Conservation (phyloP, 2,329 filamentous ascomycete genomes). For the Botrytis hyacinthi region DNA sequence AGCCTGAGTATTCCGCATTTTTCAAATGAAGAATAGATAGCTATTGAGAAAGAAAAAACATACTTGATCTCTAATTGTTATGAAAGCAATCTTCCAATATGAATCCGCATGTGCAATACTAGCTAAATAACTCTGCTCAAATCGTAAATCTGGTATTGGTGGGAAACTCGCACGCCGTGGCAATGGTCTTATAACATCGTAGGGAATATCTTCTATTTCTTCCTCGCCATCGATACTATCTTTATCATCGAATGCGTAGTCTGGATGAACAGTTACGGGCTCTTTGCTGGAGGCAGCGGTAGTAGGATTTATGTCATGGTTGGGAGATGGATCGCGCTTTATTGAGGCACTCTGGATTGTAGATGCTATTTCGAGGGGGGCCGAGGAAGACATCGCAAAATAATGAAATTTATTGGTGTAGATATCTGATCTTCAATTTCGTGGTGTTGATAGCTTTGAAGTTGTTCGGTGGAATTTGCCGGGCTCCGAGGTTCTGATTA, state of each 20-base stretch:
- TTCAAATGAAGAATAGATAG: neutral
- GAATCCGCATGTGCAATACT: constrained; percentile 79
- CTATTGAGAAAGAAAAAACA: constrained; percentile 24
- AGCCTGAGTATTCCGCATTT: constrained; percentile 14
- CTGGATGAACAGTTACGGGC: constrained; percentile 50
- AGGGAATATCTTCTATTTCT: constrained; percentile 64
- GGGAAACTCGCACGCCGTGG: constrained; percentile 55
- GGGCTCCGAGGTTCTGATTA: neutral
- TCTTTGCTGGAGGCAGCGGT: constrained; percentile 68
- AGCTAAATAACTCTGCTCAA: constrained; percentile 96
- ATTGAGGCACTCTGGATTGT: constrained; percentile 80
- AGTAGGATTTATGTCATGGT: constrained; percentile 76
- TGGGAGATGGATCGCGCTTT: constrained; percentile 66
- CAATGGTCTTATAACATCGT: constrained; percentile 58
- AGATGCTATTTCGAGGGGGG: constrained; percentile 68
- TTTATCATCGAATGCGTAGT: constrained; percentile 42
- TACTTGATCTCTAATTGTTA: constrained; percentile 89
- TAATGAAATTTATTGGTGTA: neutral
- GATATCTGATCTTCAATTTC: constrained; percentile 7
- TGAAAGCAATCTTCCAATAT: constrained; percentile 76
- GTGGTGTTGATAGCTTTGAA: constrained; percentile 6
- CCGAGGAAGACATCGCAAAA: constrained; percentile 34
- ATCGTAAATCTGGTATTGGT: constrained; percentile 82
- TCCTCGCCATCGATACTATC: constrained; percentile 44
- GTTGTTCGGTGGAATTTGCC: constrained; percentile 9